Conservation (phyloP, 2,329 filamentous ascomycete genomes). For the Xylariaceae sp. region DNA sequence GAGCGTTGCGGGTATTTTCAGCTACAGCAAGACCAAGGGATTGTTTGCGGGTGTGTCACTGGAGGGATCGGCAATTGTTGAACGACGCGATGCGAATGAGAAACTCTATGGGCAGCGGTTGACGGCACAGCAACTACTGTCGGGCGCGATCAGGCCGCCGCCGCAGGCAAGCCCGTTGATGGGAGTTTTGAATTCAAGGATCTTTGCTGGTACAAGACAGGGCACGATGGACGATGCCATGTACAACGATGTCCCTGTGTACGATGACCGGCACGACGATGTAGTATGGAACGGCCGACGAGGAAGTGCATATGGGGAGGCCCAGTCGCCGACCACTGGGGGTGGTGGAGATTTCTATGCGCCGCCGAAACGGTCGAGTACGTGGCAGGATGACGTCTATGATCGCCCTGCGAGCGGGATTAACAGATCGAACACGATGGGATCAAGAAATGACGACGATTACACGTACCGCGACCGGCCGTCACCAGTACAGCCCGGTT, state of each 20-base stretch:
- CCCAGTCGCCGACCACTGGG: constrained; percentile 1
- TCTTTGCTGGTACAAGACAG: constrained; percentile 66
- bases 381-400: constrained; percentile 74
- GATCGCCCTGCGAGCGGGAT: constrained; percentile 49
- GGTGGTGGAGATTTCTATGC: constrained; percentile 44
- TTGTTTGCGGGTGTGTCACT: constrained; percentile 93
- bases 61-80: constrained; percentile 88
- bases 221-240: constrained; percentile 56
- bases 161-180: constrained; percentile 80
- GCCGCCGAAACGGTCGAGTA: constrained; percentile 58
- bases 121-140: constrained; percentile 77
- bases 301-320: constrained; percentile 57
- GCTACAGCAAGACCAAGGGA: constrained; percentile 97
- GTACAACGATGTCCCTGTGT: constrained; percentile 93
- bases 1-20: constrained; percentile 88
- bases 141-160: constrained; percentile 72
- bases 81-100: constrained; percentile 93
- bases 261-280: constrained; percentile 78
- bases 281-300: constrained; percentile 76
- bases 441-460: constrained; percentile 39
- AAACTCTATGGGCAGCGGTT: constrained; percentile 85
- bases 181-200: constrained; percentile 76
- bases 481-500: constrained; percentile 42
- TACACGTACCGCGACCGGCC: constrained; percentile 36
- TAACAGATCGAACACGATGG: constrained; percentile 49